Evolutionary conservation across 1,284 basidiomycete genomes (phyloP).

Genomic region (Fomitiporia mediterranea): DNA sequence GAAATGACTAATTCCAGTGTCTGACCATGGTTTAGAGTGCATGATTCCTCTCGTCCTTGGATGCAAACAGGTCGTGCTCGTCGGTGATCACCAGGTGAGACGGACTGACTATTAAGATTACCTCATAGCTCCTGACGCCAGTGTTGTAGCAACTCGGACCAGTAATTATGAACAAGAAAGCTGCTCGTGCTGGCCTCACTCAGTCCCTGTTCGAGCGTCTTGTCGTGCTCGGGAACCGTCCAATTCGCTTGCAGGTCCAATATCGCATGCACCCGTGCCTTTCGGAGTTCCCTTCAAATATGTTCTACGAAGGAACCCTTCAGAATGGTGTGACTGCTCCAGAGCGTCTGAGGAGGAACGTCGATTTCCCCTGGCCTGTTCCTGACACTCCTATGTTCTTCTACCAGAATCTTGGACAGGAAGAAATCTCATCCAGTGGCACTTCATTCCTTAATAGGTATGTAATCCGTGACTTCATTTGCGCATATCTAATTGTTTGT

Average conservation of each 20-base stretch:
- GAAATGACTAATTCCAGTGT: constrained; percentile 20
- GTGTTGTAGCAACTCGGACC: constrained; percentile 83
- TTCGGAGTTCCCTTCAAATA: constrained; percentile 99
- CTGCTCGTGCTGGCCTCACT: constrained; percentile 93
- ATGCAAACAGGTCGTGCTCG: constrained; percentile 97
- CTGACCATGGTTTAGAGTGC: constrained; percentile 61
- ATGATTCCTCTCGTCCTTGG: constrained; percentile 99
- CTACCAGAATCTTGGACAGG: constrained; percentile 98
- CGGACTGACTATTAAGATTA: constrained; percentile 17
- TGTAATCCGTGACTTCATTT: constrained; percentile 24
- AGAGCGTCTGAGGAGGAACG: constrained; percentile 92
- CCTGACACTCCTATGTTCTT: constrained; percentile 99
- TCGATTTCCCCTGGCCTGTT: constrained; percentile 99
- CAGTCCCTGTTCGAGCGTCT: constrained; percentile 98
- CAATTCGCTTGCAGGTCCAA: constrained; percentile 98
- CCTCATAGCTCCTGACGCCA: background rate
- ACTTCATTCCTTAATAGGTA: constrained; percentile 96
- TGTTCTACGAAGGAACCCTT: constrained; percentile 99
- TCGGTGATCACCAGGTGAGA: constrained; percentile 87
- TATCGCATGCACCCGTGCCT: constrained; percentile 99
- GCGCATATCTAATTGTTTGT: constrained; percentile 18
- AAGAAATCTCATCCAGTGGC: constrained; percentile 97
- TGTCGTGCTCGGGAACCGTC: constrained; percentile 91
- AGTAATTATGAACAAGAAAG: constrained; percentile 99
- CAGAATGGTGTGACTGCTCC: constrained; percentile 99